phyloP scores from a whole-genome alignment of 257 asterid species.

The Sherardia arvensis region DNA sequence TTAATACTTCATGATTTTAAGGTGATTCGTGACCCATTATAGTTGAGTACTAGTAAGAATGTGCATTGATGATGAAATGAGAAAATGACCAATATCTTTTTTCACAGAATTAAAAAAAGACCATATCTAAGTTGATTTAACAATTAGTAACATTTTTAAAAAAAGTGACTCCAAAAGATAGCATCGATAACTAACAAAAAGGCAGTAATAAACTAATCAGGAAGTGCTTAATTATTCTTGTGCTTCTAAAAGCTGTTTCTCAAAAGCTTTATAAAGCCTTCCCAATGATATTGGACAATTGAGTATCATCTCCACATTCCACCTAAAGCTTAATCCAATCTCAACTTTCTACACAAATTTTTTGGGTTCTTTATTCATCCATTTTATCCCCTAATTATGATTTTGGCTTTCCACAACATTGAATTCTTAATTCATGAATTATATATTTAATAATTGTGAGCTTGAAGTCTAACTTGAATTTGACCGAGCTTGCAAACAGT shows the following conservation, averaged over 20 bases:
- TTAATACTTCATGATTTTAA: too few species aligned
- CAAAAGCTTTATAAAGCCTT: neutral
- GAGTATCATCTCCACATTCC: conserved; percentile 1
- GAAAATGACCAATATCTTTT: conserved; percentile 4
- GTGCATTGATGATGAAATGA: conserved; percentile 8
- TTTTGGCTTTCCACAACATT: neutral
- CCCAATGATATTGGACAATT: conserved; percentile 1
- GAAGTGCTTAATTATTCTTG: neutral
- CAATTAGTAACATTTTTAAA: neutral
- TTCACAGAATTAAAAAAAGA: too few species aligned
- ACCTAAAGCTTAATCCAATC: conserved; percentile 2
- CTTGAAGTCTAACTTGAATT: too few species aligned
- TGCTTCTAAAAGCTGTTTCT: conserved; percentile 12
- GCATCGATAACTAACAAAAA: neutral
- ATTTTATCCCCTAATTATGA: neutral
- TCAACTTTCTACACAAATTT: conserved; percentile 20
- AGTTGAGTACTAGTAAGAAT: conserved; percentile 17
- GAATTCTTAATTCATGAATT: neutral
- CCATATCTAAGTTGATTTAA: neutral
- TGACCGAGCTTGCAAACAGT: too few species aligned
- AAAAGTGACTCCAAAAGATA: neutral
- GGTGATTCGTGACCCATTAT: conserved; percentile 31
- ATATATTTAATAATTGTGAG: too few species aligned
- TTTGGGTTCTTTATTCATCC: conserved; percentile 1
- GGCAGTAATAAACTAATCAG: neutral